Evolutionary conservation across 441 rosid species (phyloP), one percentile per base, ranked within the genome.

Genomic region (Populus trichocarpa): DNA sequence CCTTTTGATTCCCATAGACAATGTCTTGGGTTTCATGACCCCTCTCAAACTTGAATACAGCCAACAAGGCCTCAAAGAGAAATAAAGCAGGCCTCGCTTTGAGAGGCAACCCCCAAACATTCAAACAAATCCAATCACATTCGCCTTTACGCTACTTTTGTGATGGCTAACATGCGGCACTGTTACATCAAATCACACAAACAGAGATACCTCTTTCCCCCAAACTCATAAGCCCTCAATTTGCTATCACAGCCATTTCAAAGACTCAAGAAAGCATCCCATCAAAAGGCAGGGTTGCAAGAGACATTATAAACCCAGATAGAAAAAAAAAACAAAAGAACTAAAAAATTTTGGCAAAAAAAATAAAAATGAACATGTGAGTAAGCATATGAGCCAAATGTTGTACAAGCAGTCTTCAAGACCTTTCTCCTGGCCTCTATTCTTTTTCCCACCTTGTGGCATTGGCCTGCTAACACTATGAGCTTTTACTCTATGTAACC

Each of bases 91-190:
- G 42, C 10, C 71, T 76, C 79, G 4, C 35, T 50, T 72, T 67
- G 33, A 82, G 71, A 75, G 81, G 71, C 46, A 30, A 81, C 67
- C 77, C 70, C 83, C 78, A 80, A 84, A 84, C 78, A 84, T 84
- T 81, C 87, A 89, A 86, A 73, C 86, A 85, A 83, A 82, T 81
- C 84, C 82, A 84, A 76, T 86, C 82, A 75, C 80, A 80, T 70
- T 74, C 71, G 70, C 76, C 84, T 85, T 84, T 79, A 38, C 78
- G 70, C 53, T 76, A 63, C 67, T 80, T 75, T 74, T 75, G 14
- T 28, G 80, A 65, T 77, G 80, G 82, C 83, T 83, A 79, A 79
- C 86, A 79, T 72, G 79, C 50, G 80, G 81, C 77, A 70, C 8
- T 42, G 83, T 79, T 78, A 78, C 86, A 84, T 86, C 89, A 81